These are phyloP conservation scores for Phytopythium boreale DNA, from an alignment of 352 stramenopile species.

Conservation along the genomic window DNA sequence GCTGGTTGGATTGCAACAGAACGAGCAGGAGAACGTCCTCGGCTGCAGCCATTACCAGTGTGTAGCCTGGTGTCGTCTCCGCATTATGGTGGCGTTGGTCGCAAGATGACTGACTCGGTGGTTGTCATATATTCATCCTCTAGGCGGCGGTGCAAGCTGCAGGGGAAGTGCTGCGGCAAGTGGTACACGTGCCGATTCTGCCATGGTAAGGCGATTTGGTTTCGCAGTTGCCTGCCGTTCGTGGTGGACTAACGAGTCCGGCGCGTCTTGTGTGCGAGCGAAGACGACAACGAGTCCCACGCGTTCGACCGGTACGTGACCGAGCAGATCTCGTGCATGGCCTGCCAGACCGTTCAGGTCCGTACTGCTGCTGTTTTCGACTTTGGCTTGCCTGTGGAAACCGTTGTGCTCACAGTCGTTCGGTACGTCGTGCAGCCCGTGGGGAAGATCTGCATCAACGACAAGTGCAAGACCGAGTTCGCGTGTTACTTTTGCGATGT, in stretches of 20 bases:
- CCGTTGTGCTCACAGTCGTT: not conserved
- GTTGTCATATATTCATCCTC: not conserved
- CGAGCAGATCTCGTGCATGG: conserved; percentile 95
- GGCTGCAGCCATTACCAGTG: conserved; percentile 89
- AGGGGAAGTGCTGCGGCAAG: conserved; percentile 83
- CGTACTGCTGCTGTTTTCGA: not conserved
- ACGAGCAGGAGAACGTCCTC: conserved; percentile 56
- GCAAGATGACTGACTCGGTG: not conserved
- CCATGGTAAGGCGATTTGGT: conserved; percentile 47
- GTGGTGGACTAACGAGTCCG: not conserved
- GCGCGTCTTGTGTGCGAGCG: not conserved
- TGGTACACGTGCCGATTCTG: conserved; percentile 91
- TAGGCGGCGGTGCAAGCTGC: conserved; percentile 76
- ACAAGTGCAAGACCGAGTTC: conserved; percentile 76
- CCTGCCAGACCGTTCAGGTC: conserved; percentile 72
- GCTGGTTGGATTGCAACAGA: conserved; percentile 18
- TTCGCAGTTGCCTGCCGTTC: too few relatives aligned
- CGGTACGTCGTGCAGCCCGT: conserved; percentile 57
- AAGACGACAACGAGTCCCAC: conserved; percentile 83
- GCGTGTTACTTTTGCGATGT: conserved; percentile 93
- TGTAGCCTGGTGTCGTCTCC: conserved; percentile 4
- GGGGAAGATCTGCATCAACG: conserved; percentile 52
- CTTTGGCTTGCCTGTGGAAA: not conserved
- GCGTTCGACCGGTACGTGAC: conserved; percentile 93
- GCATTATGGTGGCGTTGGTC: not conserved